Evolutionary conservation across 495 filamentous ascomycete genomes (phyloP).

Genomic region (Pyrenula aspistea): DNA sequence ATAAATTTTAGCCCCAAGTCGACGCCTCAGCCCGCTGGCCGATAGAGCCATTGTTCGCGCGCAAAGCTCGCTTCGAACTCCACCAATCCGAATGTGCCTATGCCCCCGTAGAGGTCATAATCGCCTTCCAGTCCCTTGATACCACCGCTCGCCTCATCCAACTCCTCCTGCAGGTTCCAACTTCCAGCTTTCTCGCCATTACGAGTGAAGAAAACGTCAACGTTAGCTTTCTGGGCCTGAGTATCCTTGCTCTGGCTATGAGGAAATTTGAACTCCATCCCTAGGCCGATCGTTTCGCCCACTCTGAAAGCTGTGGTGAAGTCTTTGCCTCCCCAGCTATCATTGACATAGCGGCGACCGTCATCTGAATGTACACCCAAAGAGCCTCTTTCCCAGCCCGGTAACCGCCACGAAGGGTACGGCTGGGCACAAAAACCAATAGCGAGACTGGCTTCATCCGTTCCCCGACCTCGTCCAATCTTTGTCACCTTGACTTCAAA

Average conservation of each 20-base stretch:
- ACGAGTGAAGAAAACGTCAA: conserved; percentile 68
- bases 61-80: conserved; percentile 63
- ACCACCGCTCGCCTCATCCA: conserved; percentile 54
- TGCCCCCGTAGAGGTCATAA: conserved; percentile 66
- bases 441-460: conserved; percentile 47
- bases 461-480: conserved; percentile 19
- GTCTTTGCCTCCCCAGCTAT: conserved; percentile 67
- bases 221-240: conserved; percentile 18
- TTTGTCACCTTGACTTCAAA: conserved; percentile 58
- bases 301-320: conserved; percentile 46
- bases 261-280: conserved; percentile 51
- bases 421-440: conserved; percentile 71
- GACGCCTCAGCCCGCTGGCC: background rate
- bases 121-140: conserved; percentile 67
- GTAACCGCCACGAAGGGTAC: conserved; percentile 77
- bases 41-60: conserved; percentile 28
- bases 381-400: conserved; percentile 81
- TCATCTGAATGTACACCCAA: conserved; percentile 88
- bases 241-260: conserved; percentile 9
- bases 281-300: conserved; percentile 50
- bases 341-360: conserved; percentile 77
- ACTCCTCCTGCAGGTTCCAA: conserved; percentile 81
- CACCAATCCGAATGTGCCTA: conserved; percentile 63
- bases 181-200: conserved; percentile 50
- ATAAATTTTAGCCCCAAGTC: background rate